Percentiles rank a stretch among this genome's conserved stretches.
These are phyloP conservation scores for Alternaria sp. DNA, from an alignment of 2,329 filamentous ascomycete genomes.

Conservation along the genomic window DNA sequence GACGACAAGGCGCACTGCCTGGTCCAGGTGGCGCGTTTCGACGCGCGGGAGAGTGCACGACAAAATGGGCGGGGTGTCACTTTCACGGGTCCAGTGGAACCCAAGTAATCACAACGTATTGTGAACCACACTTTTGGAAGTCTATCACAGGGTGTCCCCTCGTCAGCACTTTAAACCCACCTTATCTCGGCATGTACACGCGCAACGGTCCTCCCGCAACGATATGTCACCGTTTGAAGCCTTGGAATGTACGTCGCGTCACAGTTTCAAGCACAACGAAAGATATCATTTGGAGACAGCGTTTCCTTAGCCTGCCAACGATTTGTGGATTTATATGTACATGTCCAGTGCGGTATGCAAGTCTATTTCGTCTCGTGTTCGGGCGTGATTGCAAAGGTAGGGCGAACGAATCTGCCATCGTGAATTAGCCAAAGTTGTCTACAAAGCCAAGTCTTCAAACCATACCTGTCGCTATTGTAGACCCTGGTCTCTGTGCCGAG, in stretches of 20 bases:
- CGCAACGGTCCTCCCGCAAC: background rate
- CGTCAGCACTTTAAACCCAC: background rate
- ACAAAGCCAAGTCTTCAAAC: too few species aligned
- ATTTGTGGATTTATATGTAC: constrained; percentile 20
- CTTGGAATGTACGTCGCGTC: background rate
- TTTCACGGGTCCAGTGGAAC: background rate
- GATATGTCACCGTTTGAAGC: background rate
- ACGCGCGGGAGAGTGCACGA: background rate
- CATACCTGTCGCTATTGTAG: constrained; percentile 88
- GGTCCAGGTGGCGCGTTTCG: background rate
- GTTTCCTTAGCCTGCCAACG: constrained; percentile 6
- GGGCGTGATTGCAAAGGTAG: constrained; percentile 79
- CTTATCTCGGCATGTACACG: background rate
- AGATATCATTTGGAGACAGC: constrained; percentile 10
- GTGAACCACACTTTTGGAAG: background rate
- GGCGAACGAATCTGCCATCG: constrained; percentile 63
- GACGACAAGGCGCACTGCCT: background rate
- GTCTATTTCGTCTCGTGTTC: constrained; percentile 63
- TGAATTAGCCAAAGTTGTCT: constrained; percentile 9
- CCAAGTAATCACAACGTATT: background rate
- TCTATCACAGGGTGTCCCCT: background rate
- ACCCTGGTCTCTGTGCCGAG: constrained; percentile 82
- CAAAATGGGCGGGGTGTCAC: background rate
- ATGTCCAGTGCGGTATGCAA: constrained; percentile 3
- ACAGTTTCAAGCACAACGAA: constrained; percentile 13